Conservation (phyloP, 163 green algal genomes). For the Scenedesmus sp. region DNA sequence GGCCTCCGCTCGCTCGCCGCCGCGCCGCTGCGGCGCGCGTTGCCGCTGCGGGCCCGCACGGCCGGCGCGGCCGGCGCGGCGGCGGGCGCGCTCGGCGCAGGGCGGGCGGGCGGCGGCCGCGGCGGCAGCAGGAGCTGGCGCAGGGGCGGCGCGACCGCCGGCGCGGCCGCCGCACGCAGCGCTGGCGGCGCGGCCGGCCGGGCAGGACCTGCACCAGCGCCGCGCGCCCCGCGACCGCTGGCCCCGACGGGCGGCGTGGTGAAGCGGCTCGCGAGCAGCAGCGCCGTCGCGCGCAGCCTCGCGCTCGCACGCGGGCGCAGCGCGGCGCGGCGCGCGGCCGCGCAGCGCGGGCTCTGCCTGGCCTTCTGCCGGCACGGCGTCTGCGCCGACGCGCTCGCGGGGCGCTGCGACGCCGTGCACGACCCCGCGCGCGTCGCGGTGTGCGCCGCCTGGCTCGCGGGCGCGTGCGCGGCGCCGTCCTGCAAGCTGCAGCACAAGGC, state of each 20-base stretch:
- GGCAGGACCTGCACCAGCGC: slow-evolving; percentile 10
- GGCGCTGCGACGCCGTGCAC: slow-evolving; percentile 64
- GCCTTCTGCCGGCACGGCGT: slow-evolving; percentile 41
- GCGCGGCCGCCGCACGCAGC: neutral
- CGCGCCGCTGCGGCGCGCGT: neutral
- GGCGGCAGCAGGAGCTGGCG: neutral
- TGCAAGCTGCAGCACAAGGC: slow-evolving; percentile 75
- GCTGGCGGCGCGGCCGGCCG: neutral
- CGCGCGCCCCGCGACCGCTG: no score
- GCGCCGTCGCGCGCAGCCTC: slow-evolving; percentile 38
- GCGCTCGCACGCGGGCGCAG: neutral
- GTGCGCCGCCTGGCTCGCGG: slow-evolving; percentile 71
- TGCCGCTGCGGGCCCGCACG: no score
- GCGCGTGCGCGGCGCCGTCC: slow-evolving; percentile 50
- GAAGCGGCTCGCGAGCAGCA: slow-evolving; percentile 29
- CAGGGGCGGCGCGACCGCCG: neutral
- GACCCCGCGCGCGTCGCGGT: slow-evolving; percentile 72
- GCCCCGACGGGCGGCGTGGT: neutral
- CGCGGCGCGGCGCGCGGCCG: slow-evolving; percentile 11
- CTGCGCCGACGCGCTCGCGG: slow-evolving; percentile 30
- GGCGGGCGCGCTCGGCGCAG: no score
- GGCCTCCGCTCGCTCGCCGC: no score
- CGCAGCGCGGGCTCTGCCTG: slow-evolving; percentile 31
- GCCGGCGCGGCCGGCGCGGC: no score
- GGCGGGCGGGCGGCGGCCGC: neutral